Evolutionary conservation across 257 asterid genomes (phyloP), one percentile per base, ranked within the genome.

Genomic region (Cruciata laevipes): DNA sequence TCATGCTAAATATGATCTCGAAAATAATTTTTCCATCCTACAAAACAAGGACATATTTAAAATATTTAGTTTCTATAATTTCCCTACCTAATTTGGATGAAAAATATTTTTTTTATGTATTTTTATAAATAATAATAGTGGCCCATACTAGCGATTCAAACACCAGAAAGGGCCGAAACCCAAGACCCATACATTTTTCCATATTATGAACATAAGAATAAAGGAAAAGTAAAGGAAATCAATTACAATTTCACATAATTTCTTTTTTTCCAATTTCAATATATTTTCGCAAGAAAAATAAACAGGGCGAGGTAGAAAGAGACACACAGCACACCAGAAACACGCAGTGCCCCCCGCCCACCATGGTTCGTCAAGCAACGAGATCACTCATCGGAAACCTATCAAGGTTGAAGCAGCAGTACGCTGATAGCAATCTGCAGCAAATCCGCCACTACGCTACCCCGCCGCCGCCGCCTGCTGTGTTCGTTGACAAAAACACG

Each of bases 401-500:
- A 33, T 65, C 84, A 70, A 88, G 85, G 81, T 75, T 87, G 62
- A 47, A 69, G 53, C 75, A 76, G 74, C 77, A 62, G 67, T 70
- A 67, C 78, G 72, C 68, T 74, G 69, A 60, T 73, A 67, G 55
- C 10, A 61, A 47, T 23, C 30, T 25, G 49, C 86, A 83, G 62
- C 96, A 89, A 63, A 76, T 67, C 68, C 96, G 96, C 66, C 82
- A 81, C 78, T 86, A 84, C 67, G 95, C 88, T 77, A 84, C 95
- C 18, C 86, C 91, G 56, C 91, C 95, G 9, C 91, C 91, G 17
- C 80, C 96, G 17, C 93, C 96, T 0, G 93, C 89, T 42, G 93
- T 89, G 20, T 92, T 92, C 71, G 96, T 93, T 18, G 97, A 93
- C 78, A 90, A 92, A 79, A 89, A 92, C 83, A 92, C 98, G 44